These are phyloP conservation scores for Sclerotinia minor DNA, from an alignment of 2,329 filamentous ascomycete genomes.

Conservation along the genomic window DNA sequence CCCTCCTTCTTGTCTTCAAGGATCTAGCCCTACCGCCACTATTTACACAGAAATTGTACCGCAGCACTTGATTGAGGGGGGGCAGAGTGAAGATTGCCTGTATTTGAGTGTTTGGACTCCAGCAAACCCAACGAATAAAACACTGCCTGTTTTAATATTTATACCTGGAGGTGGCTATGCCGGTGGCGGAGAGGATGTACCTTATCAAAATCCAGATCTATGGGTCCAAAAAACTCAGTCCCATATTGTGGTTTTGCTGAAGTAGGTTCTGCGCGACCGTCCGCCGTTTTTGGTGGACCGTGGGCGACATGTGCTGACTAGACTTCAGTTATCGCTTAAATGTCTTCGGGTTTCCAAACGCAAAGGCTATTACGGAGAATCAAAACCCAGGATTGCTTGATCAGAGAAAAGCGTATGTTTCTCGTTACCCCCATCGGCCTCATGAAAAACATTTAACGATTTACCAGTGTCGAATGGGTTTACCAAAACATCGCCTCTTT, in stretches of 20 bases:
- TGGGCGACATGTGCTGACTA: background rate
- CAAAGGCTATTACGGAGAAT: conserved; percentile 31
- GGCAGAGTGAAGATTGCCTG: conserved; percentile 42
- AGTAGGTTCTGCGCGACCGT: background rate
- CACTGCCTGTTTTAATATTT: conserved; percentile 47
- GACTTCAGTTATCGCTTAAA: conserved; percentile 40
- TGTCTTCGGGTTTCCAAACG: conserved; percentile 37
- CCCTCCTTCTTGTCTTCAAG: conserved; percentile 32
- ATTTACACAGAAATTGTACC: conserved; percentile 22
- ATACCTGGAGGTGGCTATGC: conserved; percentile 48
- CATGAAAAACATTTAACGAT: conserved; percentile 53
- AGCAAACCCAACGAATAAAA: conserved; percentile 35
- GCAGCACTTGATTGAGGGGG: conserved; percentile 1
- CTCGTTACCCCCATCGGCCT: conserved; percentile 27
- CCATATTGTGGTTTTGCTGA: conserved; percentile 15
- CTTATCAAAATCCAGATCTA: conserved; percentile 11
- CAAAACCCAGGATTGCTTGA: conserved; percentile 54
- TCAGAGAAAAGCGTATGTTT: conserved; percentile 59
- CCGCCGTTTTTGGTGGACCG: no score
- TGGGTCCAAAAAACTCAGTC: conserved; percentile 15
- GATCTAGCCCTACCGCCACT: conserved; percentile 23
- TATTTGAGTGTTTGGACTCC: conserved; percentile 44
- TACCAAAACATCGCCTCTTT: conserved; percentile 58
- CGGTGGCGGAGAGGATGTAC: conserved; percentile 18
- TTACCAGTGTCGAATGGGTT: conserved; percentile 44